Evolutionary conservation across 2,329 filamentous ascomycete species (phyloP), one percentile per base, ranked within the genome.

Genomic region (Fusarium tuaranense): DNA sequence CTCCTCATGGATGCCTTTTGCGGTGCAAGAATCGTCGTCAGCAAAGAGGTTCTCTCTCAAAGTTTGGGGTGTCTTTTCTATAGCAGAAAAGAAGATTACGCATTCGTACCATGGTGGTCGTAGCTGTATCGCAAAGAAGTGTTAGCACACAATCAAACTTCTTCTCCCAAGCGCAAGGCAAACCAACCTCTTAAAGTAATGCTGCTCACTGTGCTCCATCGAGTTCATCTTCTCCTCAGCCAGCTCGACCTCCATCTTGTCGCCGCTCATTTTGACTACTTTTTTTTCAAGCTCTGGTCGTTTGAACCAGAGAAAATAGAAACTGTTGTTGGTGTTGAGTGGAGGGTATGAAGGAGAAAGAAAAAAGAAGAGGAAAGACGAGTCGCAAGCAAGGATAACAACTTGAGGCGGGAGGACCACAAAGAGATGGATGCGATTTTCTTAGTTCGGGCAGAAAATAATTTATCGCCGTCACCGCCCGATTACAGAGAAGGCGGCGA

Each of bases 131-230:
- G 66, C 74, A 66, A 71, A 63, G 61, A 63, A 59, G 67, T 67
- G 80, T 88, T 78, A 88, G 84, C 80, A 81, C 71, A 63, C 51
- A 53, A 57, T 36, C 46, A 32, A 46, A 53, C 61, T 30, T 75
- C 20, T 59, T 36, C n/a, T 30, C 34, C 53, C 13, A 9, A 22
- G 32, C 27, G 39, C n/a, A 39, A 41, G 58, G 57, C 36, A 71
- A 69, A 83, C 79, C 73, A 70, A 97, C 95, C 95, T 98, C 87
- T 98, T 98, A 88, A 98, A 98, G 89, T 98, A 99, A 86, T 98
- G 97, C 85, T 97, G 95, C 89, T 99, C 97, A 75, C 95, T 97
- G 87, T 98, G 95, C 83, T 94, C 93, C 90, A 98, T 92, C 79
- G 87, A 84, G 82, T 92, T 91, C 84, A 94, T 88, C 84, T 87